These are phyloP conservation scores for Aspergillus floridensis DNA, from an alignment of 2,329 filamentous ascomycete species.

Conservation along the genomic window DNA sequence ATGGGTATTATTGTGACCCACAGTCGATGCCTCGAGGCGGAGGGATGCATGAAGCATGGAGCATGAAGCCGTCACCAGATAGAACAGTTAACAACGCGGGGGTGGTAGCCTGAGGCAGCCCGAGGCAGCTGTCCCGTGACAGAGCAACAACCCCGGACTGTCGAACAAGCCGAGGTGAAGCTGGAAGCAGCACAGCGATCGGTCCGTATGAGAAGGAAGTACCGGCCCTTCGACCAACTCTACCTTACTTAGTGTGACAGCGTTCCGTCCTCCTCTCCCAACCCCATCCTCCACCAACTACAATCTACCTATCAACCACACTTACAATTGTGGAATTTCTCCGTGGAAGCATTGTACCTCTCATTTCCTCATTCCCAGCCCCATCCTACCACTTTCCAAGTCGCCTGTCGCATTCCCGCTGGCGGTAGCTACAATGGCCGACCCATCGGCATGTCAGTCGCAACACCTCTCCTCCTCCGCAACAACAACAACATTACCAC, in stretches of 20 bases:
- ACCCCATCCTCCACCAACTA: slow-evolving; percentile 8
- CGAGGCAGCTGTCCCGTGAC: slow-evolving; percentile 30
- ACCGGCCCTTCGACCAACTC: too few relatives aligned
- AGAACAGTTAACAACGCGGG: background rate
- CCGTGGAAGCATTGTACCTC: background rate
- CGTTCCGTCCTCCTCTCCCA: slow-evolving; percentile 3
- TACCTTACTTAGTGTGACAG: slow-evolving; percentile 18
- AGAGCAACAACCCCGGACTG: slow-evolving; percentile 23
- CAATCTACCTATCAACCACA: slow-evolving; percentile 8
- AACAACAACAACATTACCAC: slow-evolving; percentile 52
- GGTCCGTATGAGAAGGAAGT: background rate
- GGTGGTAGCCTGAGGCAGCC: slow-evolving; percentile 1
- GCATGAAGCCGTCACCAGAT: background rate
- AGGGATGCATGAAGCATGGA: too few relatives aligned
- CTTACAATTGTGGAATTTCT: background rate
- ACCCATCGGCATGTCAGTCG: slow-evolving; percentile 45
- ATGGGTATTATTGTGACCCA: background rate
- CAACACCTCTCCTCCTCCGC: slow-evolving; percentile 59
- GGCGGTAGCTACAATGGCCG: slow-evolving; percentile 30
- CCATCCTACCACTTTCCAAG: background rate
- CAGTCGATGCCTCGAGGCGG: background rate
- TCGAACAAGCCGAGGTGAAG: slow-evolving; percentile 35
- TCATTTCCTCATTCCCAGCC: background rate
- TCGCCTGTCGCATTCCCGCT: slow-evolving; percentile 15
- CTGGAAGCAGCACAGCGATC: slow-evolving; percentile 20